A percentile compares a stretch with the other conserved stretches of the same genome.
Evolutionary conservation across 2,329 filamentous ascomycete genomes (phyloP).

Genomic region (Lasiodiplodia gonubiensis): DNA sequence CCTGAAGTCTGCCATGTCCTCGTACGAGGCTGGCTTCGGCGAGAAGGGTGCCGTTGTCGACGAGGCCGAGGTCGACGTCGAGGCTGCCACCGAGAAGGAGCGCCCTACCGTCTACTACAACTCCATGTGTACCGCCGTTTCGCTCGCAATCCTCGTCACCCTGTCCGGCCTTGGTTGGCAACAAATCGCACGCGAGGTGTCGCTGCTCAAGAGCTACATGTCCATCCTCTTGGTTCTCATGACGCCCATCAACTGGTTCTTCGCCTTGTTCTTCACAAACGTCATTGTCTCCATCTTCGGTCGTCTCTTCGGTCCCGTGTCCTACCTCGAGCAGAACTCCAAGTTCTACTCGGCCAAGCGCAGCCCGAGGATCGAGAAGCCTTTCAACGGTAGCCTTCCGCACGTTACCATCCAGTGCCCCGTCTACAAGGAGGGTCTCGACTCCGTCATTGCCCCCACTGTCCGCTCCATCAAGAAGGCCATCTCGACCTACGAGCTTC

Average conservation of each 20-base stretch:
- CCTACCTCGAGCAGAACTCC: constrained; percentile 75
- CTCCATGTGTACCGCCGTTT: constrained; percentile 69
- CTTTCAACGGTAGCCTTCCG: constrained; percentile 58
- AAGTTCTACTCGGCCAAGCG: constrained; percentile 81
- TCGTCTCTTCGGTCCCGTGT: constrained; percentile 76
- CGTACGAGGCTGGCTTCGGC: constrained; percentile 56
- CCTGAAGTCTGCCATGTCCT: constrained; percentile 78
- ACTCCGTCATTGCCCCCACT: constrained; percentile 50
- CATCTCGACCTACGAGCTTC: constrained; percentile 58
- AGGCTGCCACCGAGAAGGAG: constrained; percentile 70
- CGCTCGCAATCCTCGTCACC: constrained; percentile 67
- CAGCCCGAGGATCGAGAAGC: constrained; percentile 63
- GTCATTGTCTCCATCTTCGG: constrained; percentile 77
- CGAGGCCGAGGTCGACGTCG: constrained; percentile 70
- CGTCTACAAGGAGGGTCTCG: constrained; percentile 84
- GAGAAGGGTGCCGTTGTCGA: constrained; percentile 57
- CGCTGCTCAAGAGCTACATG: constrained; percentile 66
- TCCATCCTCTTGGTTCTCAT: constrained; percentile 70
- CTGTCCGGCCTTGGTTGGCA: constrained; percentile 74
- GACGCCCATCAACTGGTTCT: constrained; percentile 76
- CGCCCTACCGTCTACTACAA: constrained; percentile 74
- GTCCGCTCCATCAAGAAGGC: constrained; percentile 51
- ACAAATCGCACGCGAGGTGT: constrained; percentile 70
- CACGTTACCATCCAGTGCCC: constrained; percentile 81
- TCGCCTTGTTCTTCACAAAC: constrained; percentile 81